Evolutionary conservation across 371 early-diverging fungal genomes (phyloP).

Genomic region (Mucor racemosus): DNA sequence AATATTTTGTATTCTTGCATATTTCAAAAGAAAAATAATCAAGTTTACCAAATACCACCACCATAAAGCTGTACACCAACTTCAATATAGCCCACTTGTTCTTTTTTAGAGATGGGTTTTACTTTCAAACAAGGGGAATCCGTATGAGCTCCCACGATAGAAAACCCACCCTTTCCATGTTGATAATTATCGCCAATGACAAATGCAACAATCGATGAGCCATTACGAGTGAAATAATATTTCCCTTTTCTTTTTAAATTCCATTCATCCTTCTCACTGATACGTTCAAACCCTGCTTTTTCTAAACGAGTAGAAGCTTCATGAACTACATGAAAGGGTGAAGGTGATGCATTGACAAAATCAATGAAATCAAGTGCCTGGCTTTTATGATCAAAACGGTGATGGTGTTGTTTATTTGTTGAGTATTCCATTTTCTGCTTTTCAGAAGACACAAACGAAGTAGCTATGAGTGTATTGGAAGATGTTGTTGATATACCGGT

Average conservation of each 20-base stretch:
- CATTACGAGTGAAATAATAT: slow-evolving; percentile 93
- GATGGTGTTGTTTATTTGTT: not conserved
- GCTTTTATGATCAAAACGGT: not conserved
- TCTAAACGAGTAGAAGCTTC: slow-evolving; percentile 66
- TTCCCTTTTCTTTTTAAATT: slow-evolving; percentile 74
- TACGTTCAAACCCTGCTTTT: slow-evolving; percentile 76
- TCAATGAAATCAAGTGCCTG: slow-evolving; percentile 67
- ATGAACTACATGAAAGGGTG: slow-evolving; percentile 91
- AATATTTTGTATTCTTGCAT: not conserved
- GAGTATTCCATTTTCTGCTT: slow-evolving; percentile 16
- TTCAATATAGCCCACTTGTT: slow-evolving; percentile 83
- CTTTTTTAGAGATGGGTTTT: slow-evolving; percentile 91
- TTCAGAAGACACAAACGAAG: slow-evolving; percentile 19
- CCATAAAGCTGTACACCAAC: slow-evolving; percentile 93
- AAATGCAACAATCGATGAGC: slow-evolving; percentile 87
- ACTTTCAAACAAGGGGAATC: slow-evolving; percentile 97
- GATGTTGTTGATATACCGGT: slow-evolving; percentile 17
- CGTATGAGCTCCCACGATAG: slow-evolving; percentile 94
- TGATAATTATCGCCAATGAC: slow-evolving; percentile 84
- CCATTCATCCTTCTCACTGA: slow-evolving; percentile 86
- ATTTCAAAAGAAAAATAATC: too few relatives aligned
- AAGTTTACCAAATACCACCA: slow-evolving; percentile 86
- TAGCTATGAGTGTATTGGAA: slow-evolving; percentile 18
- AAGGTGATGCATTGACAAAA: slow-evolving; percentile 88
- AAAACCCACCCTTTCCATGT: slow-evolving; percentile 83